These are phyloP conservation scores for Eutypella sp. DNA, from an alignment of 2,329 filamentous ascomycete genomes.

Conservation along the genomic window DNA sequence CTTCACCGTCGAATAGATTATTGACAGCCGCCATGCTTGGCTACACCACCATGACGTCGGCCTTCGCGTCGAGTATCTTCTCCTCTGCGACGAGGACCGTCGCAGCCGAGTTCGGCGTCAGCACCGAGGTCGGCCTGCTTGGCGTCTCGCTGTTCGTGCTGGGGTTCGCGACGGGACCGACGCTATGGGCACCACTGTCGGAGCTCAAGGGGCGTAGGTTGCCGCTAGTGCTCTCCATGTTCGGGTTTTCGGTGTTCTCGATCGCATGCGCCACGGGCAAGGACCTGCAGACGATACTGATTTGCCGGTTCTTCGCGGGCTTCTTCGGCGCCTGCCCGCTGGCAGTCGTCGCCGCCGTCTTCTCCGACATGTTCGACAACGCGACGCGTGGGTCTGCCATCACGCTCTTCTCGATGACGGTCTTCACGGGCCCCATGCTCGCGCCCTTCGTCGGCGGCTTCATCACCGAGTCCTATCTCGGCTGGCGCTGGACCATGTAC, in stretches of 20 bases:
- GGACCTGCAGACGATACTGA: constrained; percentile 63
- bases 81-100: constrained; percentile 59
- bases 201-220: constrained; percentile 65
- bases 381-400: constrained; percentile 54
- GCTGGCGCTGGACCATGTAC: constrained; percentile 73
- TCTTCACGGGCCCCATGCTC: constrained; percentile 63
- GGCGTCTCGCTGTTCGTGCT: constrained; percentile 67
- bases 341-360: constrained; percentile 65
- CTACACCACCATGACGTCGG: constrained; percentile 65
- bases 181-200: constrained; percentile 67
- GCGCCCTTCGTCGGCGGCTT: constrained; percentile 67
- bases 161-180: constrained; percentile 58
- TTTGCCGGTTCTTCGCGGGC: constrained; percentile 69
- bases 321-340: constrained; percentile 67
- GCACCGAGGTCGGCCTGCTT: constrained; percentile 56
- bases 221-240: constrained; percentile 56
- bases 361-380: constrained; percentile 68
- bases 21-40: constrained; percentile 63
- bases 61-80: constrained; percentile 73
- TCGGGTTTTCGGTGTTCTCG: constrained; percentile 66
- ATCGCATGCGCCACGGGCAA: constrained; percentile 61
- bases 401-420: constrained; percentile 54
- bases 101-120: constrained; percentile 54
- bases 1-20: constrained; percentile 35
- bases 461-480: constrained; percentile 56